Evolutionary conservation across 2,329 filamentous ascomycete genomes (phyloP), one percentile per base, ranked within the genome.

Genomic region (Fusarium circinatum): DNA sequence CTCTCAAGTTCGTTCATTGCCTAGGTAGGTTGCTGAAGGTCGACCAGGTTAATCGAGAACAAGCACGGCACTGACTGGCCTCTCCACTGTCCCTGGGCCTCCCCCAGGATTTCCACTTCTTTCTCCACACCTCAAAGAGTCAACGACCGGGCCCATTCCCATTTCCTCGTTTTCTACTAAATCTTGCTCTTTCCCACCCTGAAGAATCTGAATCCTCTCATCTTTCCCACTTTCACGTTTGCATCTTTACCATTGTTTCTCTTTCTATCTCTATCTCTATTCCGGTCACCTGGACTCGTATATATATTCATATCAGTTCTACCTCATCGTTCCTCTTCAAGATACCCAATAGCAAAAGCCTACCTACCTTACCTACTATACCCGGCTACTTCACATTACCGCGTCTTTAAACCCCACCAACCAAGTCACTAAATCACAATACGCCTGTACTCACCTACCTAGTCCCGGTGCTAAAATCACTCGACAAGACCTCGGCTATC

Each of bases 91-190:
- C 57, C 76, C 76, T 74, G 63, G 74, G 42, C 65, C 71, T 78
- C 76, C 76, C 76, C 76, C 76, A 77, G 76, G 77, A 78, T 78
- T 78, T 75, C 74, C 70, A 75, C 70, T 75, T 76, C 65, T 67
- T 71, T 73, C 76, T 78, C 76, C 76, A 78, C 76, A 78, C 60
- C 67, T 65, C 61, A 64, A 49, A 55, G 61, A 42, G 36, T 54
- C 44, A 49, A 54, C 56, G 42, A 49, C 64, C 51, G 41, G 58
- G 38, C 61, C 74, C 67, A 66, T 67, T 71, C 73, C 74, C 65
- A 62, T 66, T 74, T 70, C 71, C 75, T 78, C 57, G 60, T 63
- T 74, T 77, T 75, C 70, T 75, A 75, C 72, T 75, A 75, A 75
- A 75, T 73, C 65, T 67, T 74, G 55, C 66, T 68, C 70, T 71